Base-by-base conservation (phyloP, 257 asterid genomes). In the Petrea volubilis region DNA sequence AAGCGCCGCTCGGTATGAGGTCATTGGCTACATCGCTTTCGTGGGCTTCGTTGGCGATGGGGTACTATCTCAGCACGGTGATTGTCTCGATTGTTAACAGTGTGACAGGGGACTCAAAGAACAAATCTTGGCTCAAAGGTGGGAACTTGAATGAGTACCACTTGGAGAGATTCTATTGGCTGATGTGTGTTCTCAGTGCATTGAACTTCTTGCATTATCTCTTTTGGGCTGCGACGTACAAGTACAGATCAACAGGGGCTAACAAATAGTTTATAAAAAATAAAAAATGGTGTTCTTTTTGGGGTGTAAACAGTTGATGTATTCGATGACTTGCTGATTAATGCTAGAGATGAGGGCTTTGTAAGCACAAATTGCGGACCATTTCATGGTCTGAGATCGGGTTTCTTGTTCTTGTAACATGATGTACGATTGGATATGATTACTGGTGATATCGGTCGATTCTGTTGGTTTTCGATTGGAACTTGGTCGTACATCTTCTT, bases 1-100 rank as follows among this genome's bases (percentile, higher is more conserved):
- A 94, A 25, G 97, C 96, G 7, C 97, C 98, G 0, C 43, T 64
- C 15, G 83, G 84, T 51, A 91, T 91, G 98, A 85, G 96, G 65
- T 94, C 98, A 3, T 47, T 94, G 72, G 98, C 97, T 0, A 94
- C 98, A 0, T 77, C 98, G 0, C 89, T 94, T 0, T 89, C 97
- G 0, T 94, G 88, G 85, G 97, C 97, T 0, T 94, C 97, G 4
- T 51, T 94, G 34, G 97, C 98, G 0, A 65, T 94, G 80, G 98
- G 98, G 2, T 94, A 94, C 40, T 94, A 91, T 31, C 84, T 94
- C 0, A 94, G 98, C 79, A 63, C 96, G 0, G 95, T 79, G 4
- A 84, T 94, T 0, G 97, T 91, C 4, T 86, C 96, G 0, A 60
- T 94, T 0, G 95, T 91, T 27, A 87, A 94, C 63, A 64, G 87